phyloP scores from a whole-genome alignment of 2,329 filamentous ascomycete species.

The Arthrobotrys sphaeroides region DNA sequence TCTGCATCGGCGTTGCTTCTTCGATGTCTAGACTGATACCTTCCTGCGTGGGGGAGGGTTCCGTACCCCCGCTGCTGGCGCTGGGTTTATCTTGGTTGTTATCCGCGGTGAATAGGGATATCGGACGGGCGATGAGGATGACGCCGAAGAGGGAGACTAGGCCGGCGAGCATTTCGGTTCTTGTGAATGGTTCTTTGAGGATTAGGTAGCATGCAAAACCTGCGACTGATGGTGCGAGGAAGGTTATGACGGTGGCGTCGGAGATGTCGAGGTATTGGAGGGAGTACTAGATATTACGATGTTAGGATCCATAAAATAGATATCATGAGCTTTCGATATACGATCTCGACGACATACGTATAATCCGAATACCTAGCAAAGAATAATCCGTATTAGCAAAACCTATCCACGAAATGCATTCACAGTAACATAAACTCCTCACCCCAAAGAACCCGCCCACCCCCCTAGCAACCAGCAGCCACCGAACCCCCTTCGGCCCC shows the following conservation, averaged over 20 bases:
- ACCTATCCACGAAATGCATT: background rate
- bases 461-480: slow-evolving; percentile 74
- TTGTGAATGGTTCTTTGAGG: slow-evolving; percentile 78
- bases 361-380: slow-evolving; percentile 55
- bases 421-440: background rate
- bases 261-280: slow-evolving; percentile 82
- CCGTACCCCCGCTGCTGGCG: slow-evolving; percentile 55
- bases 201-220: slow-evolving; percentile 82
- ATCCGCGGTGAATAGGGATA: slow-evolving; percentile 65
- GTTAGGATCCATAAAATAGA: slow-evolving; percentile 15
- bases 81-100: slow-evolving; percentile 39
- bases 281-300: slow-evolving; percentile 64
- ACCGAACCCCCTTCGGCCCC: slow-evolving; percentile 73
- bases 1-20: slow-evolving; percentile 68
- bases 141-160: slow-evolving; percentile 81
- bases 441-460: slow-evolving; percentile 66
- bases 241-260: slow-evolving; percentile 89
- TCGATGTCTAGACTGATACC: slow-evolving; percentile 50
- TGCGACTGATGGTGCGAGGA: slow-evolving; percentile 79
- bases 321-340: background rate
- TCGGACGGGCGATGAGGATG: slow-evolving; percentile 80
- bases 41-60: slow-evolving; percentile 56
- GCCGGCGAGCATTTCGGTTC: slow-evolving; percentile 78
- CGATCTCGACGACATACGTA: slow-evolving; percentile 59
- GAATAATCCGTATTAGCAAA: background rate